Evolutionary conservation across 805 yeast genomes (phyloP), one percentile per base, ranked within the genome.

Genomic region (Yamadazyma philogaea): DNA sequence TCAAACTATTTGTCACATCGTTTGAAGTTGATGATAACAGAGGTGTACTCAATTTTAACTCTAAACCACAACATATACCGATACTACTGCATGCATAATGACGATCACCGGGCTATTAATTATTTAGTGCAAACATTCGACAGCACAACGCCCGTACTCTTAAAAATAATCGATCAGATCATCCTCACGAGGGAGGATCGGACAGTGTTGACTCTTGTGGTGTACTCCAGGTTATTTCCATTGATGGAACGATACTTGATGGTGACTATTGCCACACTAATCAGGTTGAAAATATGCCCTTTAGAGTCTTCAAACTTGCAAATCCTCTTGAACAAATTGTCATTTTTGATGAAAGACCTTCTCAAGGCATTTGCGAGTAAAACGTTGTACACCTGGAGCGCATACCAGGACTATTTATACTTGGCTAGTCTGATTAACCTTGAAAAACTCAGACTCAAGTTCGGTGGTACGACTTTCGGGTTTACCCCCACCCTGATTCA

Each of bases 1-100:
- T 12, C 30, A 22, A 14, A 34, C 37, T 34, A 34, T 30, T 10
- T 34, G 11, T 34, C 37, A 18, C 37, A 34, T 22, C 12, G 28
- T 34, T 12, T 34, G 19, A 34, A 34, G 27, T n/a, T 34, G 4
- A 14, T 34, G n/a, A 14, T 34, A 4, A 22, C 37, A 14, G 37
- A 34, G 14, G 22, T 34, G 14, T 22, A 21, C 17, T 19, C 37
- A 5, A 14, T 34, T 18, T 14, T 18, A 6, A 21, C 37, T n/a
- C 19, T 34, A 10, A 12, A 34, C 28, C 27, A 34, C 16, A 16
- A 21, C 12, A 24, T 34, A 6, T 21, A 4, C 19, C 12, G 27
- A n/a, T 34, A 34, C 17, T 22, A 11, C 18, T 34, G 30, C 14
- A 12, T 34, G 30, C 21, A 34, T 14, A 24, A 24, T 5, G 12